Percentiles rank a stretch among this genome's conserved stretches.
Conservation (phyloP, 2,329 filamentous ascomycete species). For the Teratosphaeria epicoccoides region DNA sequence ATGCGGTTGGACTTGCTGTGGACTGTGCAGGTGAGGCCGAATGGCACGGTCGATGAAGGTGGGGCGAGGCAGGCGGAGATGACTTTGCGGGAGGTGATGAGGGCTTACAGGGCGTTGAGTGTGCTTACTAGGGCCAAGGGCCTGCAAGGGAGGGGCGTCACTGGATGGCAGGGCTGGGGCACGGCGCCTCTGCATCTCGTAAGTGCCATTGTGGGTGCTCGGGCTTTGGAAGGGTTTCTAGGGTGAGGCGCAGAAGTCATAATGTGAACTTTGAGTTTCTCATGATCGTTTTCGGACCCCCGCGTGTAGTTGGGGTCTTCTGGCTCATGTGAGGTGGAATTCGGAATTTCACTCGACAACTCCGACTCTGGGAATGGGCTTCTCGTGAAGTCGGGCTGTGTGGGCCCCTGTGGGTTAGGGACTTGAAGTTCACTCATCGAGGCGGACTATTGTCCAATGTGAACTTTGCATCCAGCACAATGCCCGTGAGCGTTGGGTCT, state of each 20-base stretch:
- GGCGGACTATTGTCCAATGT: neutral
- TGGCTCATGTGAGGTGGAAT: no score
- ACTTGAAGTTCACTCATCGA: neutral
- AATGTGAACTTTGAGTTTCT: neutral
- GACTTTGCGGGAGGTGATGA: conserved; percentile 59
- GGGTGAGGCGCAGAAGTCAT: no score
- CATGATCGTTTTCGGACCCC: no score
- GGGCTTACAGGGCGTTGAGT: conserved; percentile 57
- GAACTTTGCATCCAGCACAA: neutral
- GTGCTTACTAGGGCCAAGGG: conserved; percentile 57
- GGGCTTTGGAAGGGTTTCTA: conserved; percentile 40
- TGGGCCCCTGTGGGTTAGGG: neutral
- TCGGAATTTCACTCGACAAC: no score
- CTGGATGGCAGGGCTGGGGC: conserved; percentile 24
- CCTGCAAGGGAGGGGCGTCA: conserved; percentile 46
- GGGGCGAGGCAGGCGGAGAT: conserved; percentile 41
- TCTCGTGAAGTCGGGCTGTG: neutral
- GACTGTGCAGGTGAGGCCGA: conserved; percentile 33
- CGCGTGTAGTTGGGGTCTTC: no score
- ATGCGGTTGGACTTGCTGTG: conserved; percentile 37
- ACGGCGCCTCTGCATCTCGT: conserved; percentile 70
- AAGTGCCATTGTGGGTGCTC: conserved; percentile 57
- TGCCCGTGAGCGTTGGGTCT: neutral
- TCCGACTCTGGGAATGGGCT: neutral
- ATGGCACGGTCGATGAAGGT: conserved; percentile 26